Conservation (phyloP, 768 basidiomycete species). For the Sarcomyxa edulis region DNA sequence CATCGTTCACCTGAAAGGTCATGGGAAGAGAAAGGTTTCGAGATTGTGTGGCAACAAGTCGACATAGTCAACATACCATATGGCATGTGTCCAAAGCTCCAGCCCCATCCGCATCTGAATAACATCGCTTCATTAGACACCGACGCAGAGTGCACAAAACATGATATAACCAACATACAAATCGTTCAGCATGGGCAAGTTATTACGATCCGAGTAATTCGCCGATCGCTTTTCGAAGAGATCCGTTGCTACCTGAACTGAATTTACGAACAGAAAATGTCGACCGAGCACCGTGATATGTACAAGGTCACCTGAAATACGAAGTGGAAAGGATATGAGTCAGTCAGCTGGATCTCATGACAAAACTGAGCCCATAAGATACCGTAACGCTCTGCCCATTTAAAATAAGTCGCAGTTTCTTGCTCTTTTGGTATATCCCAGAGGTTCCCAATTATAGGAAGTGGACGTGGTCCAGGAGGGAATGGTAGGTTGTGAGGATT, state of each 20-base stretch:
- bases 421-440: slow-evolving; percentile 36
- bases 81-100: slow-evolving; percentile 53
- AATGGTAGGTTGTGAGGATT: too few species aligned
- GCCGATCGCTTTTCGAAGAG: slow-evolving; percentile 51
- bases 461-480: slow-evolving; percentile 50
- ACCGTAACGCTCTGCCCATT: slow-evolving; percentile 39
- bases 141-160: background rate
- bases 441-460: slow-evolving; percentile 52
- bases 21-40: background rate
- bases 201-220: slow-evolving; percentile 51
- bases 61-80: slow-evolving; percentile 28
- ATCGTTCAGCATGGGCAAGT: slow-evolving; percentile 45
- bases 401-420: slow-evolving; percentile 33
- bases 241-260: slow-evolving; percentile 39
- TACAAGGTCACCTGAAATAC: slow-evolving; percentile 51
- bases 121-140: background rate
- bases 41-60: slow-evolving; percentile 6
- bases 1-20: slow-evolving; percentile 38
- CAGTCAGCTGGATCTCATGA: background rate
- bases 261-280: slow-evolving; percentile 43
- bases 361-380: background rate
- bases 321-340: background rate
- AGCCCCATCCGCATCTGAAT: slow-evolving; percentile 47
- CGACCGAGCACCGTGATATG: slow-evolving; percentile 47
- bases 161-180: slow-evolving; percentile 29